A percentile compares a stretch with the other conserved stretches of the same genome.
phyloP scores from a whole-genome alignment of 495 filamentous ascomycete species.

The Usnea hakonensis region DNA sequence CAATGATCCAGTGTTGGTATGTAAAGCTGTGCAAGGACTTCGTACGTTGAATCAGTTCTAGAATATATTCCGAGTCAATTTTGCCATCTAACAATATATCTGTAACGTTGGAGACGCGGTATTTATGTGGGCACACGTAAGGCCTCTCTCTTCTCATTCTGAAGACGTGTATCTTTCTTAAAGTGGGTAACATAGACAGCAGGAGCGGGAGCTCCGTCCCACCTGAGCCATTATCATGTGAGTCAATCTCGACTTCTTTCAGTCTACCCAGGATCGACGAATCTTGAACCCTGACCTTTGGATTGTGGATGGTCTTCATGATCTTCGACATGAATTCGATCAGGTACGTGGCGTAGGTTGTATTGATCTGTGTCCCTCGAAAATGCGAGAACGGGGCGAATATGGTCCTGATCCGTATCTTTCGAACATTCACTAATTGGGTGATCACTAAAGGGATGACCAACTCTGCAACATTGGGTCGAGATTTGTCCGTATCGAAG shows the following conservation, averaged over 20 bases:
- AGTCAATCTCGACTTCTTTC: neutral
- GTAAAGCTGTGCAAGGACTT: neutral
- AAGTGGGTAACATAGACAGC: neutral
- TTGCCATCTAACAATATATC: neutral
- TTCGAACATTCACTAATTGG: neutral
- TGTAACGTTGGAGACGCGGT: neutral
- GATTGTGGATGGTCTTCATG: neutral
- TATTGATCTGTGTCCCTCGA: neutral
- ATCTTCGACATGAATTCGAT: neutral
- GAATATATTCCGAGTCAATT: neutral
- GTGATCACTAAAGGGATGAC: neutral
- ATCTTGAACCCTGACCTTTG: neutral
- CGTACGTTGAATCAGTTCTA: neutral
- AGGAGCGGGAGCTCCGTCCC: neutral
- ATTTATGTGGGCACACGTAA: neutral
- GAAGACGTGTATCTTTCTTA: neutral
- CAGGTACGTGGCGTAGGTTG: neutral
- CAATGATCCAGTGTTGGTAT: neutral
- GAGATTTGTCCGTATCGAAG: neutral
- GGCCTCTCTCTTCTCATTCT: fast-evolving
- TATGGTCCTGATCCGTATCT: neutral
- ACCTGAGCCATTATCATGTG: fast-evolving
- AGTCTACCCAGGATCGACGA: neutral
- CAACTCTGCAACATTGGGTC: neutral
- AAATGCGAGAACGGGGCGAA: neutral